phyloP scores from a whole-genome alignment of 306 rosid genomes.

The Ormosia emarginata region DNA sequence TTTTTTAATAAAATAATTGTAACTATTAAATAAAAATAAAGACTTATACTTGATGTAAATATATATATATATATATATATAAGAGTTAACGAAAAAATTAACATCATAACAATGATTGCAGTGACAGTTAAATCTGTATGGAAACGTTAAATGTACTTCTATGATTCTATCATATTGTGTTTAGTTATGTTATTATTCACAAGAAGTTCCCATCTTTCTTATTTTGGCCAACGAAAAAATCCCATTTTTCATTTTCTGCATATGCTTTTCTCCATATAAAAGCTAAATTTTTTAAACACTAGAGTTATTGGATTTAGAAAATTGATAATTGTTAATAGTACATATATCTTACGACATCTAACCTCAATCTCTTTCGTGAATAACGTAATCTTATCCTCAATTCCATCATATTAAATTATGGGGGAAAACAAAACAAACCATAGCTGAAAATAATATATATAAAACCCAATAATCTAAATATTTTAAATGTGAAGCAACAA shows the following conservation, averaged over 20 bases:
- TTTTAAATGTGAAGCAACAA: background rate
- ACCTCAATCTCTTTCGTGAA: slow-evolving; percentile 12
- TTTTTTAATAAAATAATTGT: no score
- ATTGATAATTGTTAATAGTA: background rate
- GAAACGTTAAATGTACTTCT: background rate
- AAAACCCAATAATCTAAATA: background rate
- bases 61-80: background rate
- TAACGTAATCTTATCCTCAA: background rate
- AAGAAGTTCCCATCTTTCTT: background rate
- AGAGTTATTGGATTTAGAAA: background rate
- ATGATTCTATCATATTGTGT: background rate
- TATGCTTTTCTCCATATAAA: background rate
- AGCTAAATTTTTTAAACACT: background rate
- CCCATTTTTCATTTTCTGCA: background rate
- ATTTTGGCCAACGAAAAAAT: background rate
- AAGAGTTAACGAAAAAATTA: background rate
- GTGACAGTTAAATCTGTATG: background rate
- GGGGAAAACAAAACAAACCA: background rate
- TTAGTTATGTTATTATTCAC: background rate
- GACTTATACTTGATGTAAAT: no score
- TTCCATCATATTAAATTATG: background rate
- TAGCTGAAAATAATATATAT: background rate
- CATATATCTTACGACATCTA: background rate
- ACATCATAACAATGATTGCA: background rate
- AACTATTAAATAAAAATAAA: no score